Conservation (phyloP, 2,329 filamentous ascomycete species). For the Cladophialophora bantiana region DNA sequence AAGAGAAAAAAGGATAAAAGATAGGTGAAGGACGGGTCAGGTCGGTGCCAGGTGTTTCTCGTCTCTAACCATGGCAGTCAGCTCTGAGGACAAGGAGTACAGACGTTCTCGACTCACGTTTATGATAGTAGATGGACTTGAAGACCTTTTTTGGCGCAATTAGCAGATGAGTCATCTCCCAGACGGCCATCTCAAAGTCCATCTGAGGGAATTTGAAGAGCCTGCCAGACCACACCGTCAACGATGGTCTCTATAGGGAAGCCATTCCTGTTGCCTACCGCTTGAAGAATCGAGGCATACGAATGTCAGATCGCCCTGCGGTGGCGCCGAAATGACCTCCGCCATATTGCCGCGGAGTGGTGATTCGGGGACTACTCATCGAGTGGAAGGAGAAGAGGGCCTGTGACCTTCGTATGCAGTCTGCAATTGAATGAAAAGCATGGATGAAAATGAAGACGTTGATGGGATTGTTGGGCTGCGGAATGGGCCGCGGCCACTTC, state of each 20-base stretch:
- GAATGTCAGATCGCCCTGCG: conserved; percentile 59
- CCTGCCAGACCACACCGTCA: conserved; percentile 44
- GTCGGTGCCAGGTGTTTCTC: conserved; percentile 73
- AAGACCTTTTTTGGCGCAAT: conserved; percentile 76
- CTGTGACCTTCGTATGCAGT: not conserved
- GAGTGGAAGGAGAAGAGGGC: not conserved
- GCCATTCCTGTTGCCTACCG: conserved; percentile 49
- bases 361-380: conserved; percentile 63
- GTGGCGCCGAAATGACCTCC: conserved; percentile 60
- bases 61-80: conserved; percentile 58
- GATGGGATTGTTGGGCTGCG: not conserved
- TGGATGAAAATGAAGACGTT: not conserved
- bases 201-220: conserved; percentile 76
- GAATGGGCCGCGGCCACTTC: not conserved
- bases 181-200: conserved; percentile 77
- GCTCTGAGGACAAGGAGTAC: not conserved
- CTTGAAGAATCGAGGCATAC: conserved; percentile 72
- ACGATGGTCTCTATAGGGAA: conserved; percentile 17
- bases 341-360: conserved; percentile 65
- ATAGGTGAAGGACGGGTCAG: conserved; percentile 74
- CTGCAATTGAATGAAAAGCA: not conserved
- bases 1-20: conserved; percentile 71
- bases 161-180: conserved; percentile 73
- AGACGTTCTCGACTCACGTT: conserved; percentile 51
- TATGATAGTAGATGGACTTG: conserved; percentile 72